Evolutionary conservation across 805 yeast species (phyloP).

Genomic region (Cyberlindnera nakhonratchasimensis): DNA sequence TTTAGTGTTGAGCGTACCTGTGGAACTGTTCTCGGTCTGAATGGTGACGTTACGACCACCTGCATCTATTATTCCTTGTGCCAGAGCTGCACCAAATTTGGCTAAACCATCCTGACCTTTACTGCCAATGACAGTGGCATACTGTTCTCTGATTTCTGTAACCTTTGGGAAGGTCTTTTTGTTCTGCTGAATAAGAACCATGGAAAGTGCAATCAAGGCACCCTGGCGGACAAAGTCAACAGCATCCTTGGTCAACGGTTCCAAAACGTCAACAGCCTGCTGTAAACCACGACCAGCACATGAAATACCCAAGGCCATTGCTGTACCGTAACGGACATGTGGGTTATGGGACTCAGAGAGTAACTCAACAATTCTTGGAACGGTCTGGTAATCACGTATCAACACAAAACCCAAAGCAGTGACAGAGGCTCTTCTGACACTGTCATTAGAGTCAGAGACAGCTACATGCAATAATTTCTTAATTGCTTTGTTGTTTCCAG

Average conservation of each 20-base stretch:
- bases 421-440: conserved; percentile 95
- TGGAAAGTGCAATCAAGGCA: conserved; percentile 85
- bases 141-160: conserved; percentile 66
- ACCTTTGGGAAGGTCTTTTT: conserved; percentile 81
- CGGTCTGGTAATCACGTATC: conserved; percentile 85
- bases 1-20: conserved; percentile 85
- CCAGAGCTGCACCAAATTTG: conserved; percentile 93
- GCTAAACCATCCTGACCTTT: conserved; percentile 97
- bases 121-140: conserved; percentile 71
- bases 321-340: conserved; percentile 97
- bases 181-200: conserved; percentile 87
- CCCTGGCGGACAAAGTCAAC: conserved; percentile 98
- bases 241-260: conserved; percentile 88
- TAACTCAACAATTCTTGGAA: conserved; percentile 92
- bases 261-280: conserved; percentile 87
- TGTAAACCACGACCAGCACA: conserved; percentile 92
- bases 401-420: conserved; percentile 87
- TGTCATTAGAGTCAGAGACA: conserved; percentile 94
- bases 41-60: conserved; percentile 98
- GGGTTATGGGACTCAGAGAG: conserved; percentile 94
- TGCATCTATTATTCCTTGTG: conserved; percentile 97
- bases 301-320: conserved; percentile 93
- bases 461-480: conserved; percentile 86
- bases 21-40: conserved; percentile 80
- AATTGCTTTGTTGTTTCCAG: conserved; percentile 86